Conservation (phyloP, 176 grass and related monocot species). For the Areca catechu region DNA sequence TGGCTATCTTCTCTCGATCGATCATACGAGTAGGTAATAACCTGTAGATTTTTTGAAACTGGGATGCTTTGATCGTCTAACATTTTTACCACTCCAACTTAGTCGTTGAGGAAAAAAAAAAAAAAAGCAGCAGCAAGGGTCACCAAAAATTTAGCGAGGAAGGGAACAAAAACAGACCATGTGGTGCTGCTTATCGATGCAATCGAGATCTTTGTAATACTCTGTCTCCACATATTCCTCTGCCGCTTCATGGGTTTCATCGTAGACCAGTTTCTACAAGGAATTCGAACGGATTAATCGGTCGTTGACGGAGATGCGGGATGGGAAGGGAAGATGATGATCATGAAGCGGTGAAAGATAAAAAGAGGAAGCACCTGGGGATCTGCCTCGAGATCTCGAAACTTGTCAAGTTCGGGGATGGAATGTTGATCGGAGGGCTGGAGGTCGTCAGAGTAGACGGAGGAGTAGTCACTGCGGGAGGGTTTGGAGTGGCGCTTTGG, state of each 20-base stretch:
- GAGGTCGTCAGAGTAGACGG: background rate
- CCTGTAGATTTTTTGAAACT: too few relatives aligned
- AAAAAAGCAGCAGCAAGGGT: too few relatives aligned
- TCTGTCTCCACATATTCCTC: slow-evolving; percentile 83
- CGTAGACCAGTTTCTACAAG: slow-evolving; percentile 42
- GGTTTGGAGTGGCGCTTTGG: slow-evolving; percentile 63
- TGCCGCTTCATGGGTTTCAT: slow-evolving; percentile 27
- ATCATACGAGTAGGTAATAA: too few relatives aligned
- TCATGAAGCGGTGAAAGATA: too few relatives aligned
- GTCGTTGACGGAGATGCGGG: too few relatives aligned
- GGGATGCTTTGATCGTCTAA: too few relatives aligned
- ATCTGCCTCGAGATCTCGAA: slow-evolving; percentile 52
- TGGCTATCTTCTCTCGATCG: too few relatives aligned
- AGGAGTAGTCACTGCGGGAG: slow-evolving; percentile 54
- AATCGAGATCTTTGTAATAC: slow-evolving; percentile 71
- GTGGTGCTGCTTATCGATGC: slow-evolving; percentile 80
- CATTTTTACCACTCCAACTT: too few relatives aligned
- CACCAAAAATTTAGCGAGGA: too few relatives aligned
- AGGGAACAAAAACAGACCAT: slow-evolving; percentile 30
- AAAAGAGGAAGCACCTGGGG: slow-evolving; percentile 18
- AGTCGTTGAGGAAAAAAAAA: too few relatives aligned
- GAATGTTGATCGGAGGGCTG: slow-evolving; percentile 5
- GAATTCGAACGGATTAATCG: too few relatives aligned
- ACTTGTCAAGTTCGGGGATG: slow-evolving; percentile 55
- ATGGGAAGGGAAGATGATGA: too few relatives aligned